phyloP scores from a whole-genome alignment of 202 grass and related monocot species.

The Digitaria exilis region DNA sequence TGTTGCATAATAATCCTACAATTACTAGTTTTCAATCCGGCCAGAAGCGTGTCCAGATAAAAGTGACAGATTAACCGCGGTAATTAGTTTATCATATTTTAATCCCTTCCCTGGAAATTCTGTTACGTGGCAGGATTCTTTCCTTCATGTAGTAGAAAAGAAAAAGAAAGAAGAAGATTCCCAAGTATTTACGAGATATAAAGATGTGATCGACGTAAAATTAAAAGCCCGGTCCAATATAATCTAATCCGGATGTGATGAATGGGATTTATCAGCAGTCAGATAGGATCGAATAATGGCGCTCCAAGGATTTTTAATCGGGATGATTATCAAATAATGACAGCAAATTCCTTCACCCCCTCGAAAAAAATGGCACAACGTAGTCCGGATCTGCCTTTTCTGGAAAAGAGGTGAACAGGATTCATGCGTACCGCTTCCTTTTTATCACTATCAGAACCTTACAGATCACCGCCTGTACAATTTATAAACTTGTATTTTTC shows the following conservation, averaged over 20 bases:
- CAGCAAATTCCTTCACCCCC: constrained; percentile 1
- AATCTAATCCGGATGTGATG: background rate
- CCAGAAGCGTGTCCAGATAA: background rate
- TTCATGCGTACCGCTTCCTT: background rate
- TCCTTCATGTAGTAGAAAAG: background rate
- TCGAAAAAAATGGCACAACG: background rate
- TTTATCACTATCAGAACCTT: background rate
- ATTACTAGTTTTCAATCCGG: too few species aligned
- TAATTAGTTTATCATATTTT: background rate
- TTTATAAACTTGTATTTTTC: background rate
- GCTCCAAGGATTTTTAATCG: background rate
- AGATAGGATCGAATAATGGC: constrained; percentile 20
- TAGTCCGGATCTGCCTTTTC: background rate
- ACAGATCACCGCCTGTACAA: background rate
- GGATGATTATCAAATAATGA: constrained; percentile 3
- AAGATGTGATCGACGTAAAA: constrained; percentile 4
- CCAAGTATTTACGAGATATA: background rate
- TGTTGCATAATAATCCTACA: background rate
- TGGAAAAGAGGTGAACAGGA: background rate
- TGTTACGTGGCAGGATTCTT: background rate
- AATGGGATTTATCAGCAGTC: background rate
- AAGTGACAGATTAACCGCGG: background rate
- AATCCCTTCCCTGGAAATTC: background rate
- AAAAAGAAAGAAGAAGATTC: background rate
- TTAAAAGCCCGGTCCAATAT: background rate